Evolutionary conservation across 768 basidiomycete genomes (phyloP).

Genomic region (Strobilomyces dryophilus): DNA sequence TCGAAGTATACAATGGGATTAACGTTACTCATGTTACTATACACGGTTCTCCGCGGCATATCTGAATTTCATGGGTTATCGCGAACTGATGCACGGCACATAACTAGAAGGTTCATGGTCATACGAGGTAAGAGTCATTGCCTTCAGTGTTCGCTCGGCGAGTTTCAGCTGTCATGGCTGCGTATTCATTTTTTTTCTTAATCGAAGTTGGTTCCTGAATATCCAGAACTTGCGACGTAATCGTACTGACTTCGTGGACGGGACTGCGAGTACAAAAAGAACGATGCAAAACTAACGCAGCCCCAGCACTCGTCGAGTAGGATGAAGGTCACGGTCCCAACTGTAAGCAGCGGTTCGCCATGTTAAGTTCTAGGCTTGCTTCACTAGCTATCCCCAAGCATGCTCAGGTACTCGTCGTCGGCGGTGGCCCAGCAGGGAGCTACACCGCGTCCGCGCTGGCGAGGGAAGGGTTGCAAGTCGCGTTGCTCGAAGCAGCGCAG

Average conservation of each 20-base stretch:
- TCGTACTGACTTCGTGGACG: neutral
- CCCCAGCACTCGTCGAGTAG: neutral
- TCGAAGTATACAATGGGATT: slow-evolving; percentile 75
- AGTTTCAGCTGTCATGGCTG: neutral
- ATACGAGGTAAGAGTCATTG: no score
- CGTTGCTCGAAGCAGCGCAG: slow-evolving; percentile 49
- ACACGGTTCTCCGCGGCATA: neutral
- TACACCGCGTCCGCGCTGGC: slow-evolving; percentile 54
- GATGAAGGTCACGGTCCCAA: slow-evolving; percentile 18
- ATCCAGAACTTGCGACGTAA: neutral
- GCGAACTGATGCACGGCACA: neutral
- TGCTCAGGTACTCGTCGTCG: slow-evolving; percentile 42
- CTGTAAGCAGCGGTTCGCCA: slow-evolving; percentile 12
- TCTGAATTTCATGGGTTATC: slow-evolving; percentile 3
- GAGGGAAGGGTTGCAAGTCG: slow-evolving; percentile 55
- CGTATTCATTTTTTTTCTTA: neutral
- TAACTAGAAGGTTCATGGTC: no score
- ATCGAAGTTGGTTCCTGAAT: neutral
- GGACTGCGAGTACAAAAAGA: slow-evolving; percentile 1
- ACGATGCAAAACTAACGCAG: no score
- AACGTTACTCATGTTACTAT: slow-evolving; percentile 12
- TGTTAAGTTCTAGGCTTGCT: neutral
- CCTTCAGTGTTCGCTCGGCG: slow-evolving; percentile 3
- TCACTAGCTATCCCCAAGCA: slow-evolving; percentile 12
- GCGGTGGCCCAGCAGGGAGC: slow-evolving; percentile 58